phyloP scores from a whole-genome alignment of 1,284 basidiomycete genomes.

The Rhodotorula sp. region DNA sequence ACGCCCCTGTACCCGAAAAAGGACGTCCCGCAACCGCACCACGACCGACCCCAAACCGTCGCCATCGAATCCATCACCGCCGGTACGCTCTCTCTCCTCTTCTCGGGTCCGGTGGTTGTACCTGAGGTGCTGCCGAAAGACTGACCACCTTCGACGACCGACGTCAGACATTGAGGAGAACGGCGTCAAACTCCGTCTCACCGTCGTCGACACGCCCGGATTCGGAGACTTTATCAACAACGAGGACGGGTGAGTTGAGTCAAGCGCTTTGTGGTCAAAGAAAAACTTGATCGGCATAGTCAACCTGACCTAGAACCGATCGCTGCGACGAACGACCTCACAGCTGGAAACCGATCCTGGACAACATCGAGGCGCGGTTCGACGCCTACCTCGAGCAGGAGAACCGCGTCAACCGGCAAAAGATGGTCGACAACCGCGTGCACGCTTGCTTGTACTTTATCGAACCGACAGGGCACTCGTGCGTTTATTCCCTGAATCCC shows the following conservation, averaged over 20 bases:
- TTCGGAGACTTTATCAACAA: conserved; percentile 99
- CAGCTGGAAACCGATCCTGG: conserved; percentile 95
- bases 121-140: too few relatives aligned
- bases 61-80: conserved; percentile 95
- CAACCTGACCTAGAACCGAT: neutral
- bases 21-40: conserved; percentile 71
- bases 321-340: neutral
- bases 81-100: conserved; percentile 58
- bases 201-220: conserved; percentile 96
- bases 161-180: conserved; percentile 91
- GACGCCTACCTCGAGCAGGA: conserved; percentile 96
- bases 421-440: conserved; percentile 68
- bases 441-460: conserved; percentile 97
- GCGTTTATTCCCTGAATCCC: conserved; percentile 49
- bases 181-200: conserved; percentile 86
- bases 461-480: conserved; percentile 96
- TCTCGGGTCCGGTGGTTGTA: too few relatives aligned
- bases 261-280: too few relatives aligned
- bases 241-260: conserved; percentile 71
- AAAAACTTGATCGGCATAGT: neutral
- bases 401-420: conserved; percentile 89
- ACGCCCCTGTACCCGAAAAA: conserved; percentile 87
- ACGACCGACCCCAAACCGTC: conserved; percentile 85
- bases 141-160: neutral
- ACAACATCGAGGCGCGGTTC: conserved; percentile 94